Conservation (phyloP, 345 rosid genomes). For the Gossypium arboreum region DNA sequence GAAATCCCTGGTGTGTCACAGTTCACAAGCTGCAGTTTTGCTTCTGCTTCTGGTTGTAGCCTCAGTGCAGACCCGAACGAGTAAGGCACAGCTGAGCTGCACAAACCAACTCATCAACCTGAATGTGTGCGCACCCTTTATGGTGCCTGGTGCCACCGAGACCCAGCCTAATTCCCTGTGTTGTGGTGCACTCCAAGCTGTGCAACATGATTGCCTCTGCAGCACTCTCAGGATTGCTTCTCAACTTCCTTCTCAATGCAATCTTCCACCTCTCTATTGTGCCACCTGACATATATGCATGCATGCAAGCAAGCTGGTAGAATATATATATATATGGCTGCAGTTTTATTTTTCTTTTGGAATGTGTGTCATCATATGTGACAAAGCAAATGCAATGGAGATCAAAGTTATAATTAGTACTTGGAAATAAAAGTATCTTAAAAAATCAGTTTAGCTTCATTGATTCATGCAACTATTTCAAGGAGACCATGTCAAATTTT, state of each 20-base stretch:
- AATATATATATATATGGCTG: no score
- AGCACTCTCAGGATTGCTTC: constrained; percentile 71
- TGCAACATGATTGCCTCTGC: constrained; percentile 71
- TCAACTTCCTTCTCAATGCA: constrained; percentile 71
- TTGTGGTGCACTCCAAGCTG: constrained; percentile 56
- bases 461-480: no score
- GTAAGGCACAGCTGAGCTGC: constrained; percentile 46
- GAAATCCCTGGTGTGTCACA: neutral
- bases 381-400: no score
- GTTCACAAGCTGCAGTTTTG: constrained; percentile 14
- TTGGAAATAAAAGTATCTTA: no score
- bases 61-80: constrained; percentile 27
- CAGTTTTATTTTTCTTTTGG: no score
- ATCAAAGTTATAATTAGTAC: no score
- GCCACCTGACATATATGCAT: constrained; percentile 21
- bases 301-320: no score
- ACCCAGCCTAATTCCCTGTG: constrained; percentile 45
- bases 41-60: constrained; percentile 28
- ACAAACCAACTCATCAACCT: constrained; percentile 47
- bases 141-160: constrained; percentile 53
- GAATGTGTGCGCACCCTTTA: constrained; percentile 63
- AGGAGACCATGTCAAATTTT: no score
- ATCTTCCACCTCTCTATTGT: constrained; percentile 56
- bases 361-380: no score
- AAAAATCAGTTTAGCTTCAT: no score